phyloP scores from a whole-genome alignment of 306 rosid species.

The Prunus kanzakura region DNA sequence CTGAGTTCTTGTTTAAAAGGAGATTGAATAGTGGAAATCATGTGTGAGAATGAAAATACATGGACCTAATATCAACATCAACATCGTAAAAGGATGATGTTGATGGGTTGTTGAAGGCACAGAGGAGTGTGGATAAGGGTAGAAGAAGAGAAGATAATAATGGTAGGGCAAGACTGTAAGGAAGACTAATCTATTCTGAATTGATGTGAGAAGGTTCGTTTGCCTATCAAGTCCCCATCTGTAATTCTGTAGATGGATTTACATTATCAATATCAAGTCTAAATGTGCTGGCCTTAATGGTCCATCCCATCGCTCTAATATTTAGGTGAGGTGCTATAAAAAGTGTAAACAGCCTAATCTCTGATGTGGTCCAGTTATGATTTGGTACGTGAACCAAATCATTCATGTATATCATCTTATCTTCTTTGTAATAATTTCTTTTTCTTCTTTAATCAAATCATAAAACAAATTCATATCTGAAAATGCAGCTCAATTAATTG shows the following conservation, averaged over 20 bases:
- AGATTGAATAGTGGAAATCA: background rate
- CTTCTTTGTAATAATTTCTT: no score
- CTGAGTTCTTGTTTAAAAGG: background rate
- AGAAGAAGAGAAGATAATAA: background rate
- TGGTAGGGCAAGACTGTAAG: background rate
- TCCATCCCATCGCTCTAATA: background rate
- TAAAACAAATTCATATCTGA: no score
- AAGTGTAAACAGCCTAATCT: background rate
- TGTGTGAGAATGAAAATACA: background rate
- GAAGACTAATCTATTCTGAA: background rate
- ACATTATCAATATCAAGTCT: background rate
- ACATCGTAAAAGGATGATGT: background rate
- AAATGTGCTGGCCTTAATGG: constrained; percentile 1
- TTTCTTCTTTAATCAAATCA: no score
- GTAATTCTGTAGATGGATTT: background rate
- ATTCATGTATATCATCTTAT: no score
- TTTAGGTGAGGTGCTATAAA: background rate
- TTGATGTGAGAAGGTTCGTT: background rate
- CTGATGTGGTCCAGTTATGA: background rate
- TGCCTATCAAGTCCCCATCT: background rate
- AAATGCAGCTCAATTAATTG: no score
- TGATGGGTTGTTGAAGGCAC: constrained; percentile 5
- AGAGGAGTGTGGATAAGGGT: background rate
- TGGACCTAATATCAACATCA: background rate
- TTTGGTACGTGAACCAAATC: background rate